Conservation (phyloP, 2,329 filamentous ascomycete species). For the Pseudogymnoascus sp. region DNA sequence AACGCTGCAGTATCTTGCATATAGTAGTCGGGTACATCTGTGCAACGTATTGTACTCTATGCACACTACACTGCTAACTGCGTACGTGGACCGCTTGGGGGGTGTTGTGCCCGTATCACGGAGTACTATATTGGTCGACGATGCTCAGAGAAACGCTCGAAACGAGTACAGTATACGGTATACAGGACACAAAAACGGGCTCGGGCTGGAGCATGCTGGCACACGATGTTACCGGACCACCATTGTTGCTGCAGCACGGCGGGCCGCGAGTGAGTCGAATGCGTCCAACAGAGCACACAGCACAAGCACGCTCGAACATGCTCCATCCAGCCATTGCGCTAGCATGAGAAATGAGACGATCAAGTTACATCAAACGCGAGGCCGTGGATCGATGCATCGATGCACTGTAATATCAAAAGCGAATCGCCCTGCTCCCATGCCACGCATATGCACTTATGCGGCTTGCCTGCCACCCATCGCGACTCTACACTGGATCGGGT, state of each 20-base stretch:
- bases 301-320: background rate
- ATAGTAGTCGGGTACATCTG: background rate
- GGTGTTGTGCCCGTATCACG: background rate
- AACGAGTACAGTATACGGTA: background rate
- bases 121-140: background rate
- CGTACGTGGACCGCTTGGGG: background rate
- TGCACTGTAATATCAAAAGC: background rate
- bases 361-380: conserved; percentile 4
- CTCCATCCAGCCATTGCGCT: background rate
- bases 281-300: background rate
- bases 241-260: background rate
- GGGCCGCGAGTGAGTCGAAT: background rate
- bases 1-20: background rate
- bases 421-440: background rate
- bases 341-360: background rate
- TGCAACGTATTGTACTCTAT: background rate
- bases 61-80: background rate
- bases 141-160: background rate
- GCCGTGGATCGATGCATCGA: background rate
- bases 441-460: background rate
- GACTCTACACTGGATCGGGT: background rate
- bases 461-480: background rate
- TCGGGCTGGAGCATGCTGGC: background rate
- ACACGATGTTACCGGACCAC: background rate
- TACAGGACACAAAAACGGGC: background rate